These are phyloP conservation scores for Apiospora malaysiana DNA, from an alignment of 2,329 filamentous ascomycete species.

Conservation along the genomic window DNA sequence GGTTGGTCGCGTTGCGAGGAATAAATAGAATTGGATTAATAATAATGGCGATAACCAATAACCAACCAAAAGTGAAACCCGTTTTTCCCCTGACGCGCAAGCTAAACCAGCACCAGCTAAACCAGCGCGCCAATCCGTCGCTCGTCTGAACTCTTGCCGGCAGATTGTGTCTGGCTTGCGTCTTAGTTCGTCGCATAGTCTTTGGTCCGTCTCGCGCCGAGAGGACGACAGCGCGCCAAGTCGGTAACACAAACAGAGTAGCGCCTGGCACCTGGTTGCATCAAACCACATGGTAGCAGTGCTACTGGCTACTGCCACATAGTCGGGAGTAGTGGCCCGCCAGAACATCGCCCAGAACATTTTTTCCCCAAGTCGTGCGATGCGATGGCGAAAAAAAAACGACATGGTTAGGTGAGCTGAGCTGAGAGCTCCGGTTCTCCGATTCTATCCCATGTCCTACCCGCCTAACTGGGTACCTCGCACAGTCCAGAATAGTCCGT, in stretches of 20 bases:
- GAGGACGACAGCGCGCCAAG: conserved; percentile 9
- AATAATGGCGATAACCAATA: not conserved
- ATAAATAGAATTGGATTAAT: not conserved
- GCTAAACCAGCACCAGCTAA: conserved; percentile 1
- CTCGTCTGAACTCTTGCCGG: conserved; percentile 15
- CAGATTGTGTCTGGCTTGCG: not conserved
- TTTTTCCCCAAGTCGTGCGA: not conserved
- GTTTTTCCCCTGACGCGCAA: conserved; percentile 11
- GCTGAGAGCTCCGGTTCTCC: not conserved
- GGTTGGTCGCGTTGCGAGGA: not conserved
- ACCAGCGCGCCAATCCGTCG: not conserved
- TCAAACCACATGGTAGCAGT: conserved; percentile 12
- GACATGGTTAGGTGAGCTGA: conserved; percentile 1
- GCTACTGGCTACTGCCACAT: conserved; percentile 8
- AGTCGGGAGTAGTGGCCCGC: not conserved
- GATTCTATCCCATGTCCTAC: not conserved
- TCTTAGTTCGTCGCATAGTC: conserved; percentile 8
- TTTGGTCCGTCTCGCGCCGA: not conserved
- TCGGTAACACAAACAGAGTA: not conserved
- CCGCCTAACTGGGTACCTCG: not conserved
- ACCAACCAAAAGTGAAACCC: conserved; percentile 7
- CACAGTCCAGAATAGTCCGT: not conserved
- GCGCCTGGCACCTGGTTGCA: not conserved
- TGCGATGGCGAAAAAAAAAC: conserved; percentile 11
- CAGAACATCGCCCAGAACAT: not conserved